phyloP scores from a whole-genome alignment of 164 flowering plant species.

The Stephania yunnanensis region DNA sequence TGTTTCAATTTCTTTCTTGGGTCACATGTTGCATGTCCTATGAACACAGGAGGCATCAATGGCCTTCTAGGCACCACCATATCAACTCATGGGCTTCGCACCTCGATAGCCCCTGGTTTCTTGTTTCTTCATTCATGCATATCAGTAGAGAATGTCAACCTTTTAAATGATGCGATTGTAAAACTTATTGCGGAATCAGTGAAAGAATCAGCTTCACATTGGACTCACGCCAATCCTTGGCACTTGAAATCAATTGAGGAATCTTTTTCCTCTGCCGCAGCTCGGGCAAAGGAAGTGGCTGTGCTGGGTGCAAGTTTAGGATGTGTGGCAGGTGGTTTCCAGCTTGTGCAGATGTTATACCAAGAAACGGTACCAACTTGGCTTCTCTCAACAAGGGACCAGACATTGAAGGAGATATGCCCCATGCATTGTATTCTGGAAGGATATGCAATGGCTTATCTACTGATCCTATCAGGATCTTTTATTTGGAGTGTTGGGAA shows the following conservation, averaged over 20 bases:
- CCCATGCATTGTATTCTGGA: slow-evolving; percentile 42
- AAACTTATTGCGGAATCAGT: slow-evolving; percentile 50
- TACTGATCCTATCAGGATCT: slow-evolving; percentile 49
- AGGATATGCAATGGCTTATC: slow-evolving; percentile 75
- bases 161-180: slow-evolving; percentile 49
- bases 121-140: slow-evolving; percentile 69
- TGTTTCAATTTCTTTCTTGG: slow-evolving; percentile 73
- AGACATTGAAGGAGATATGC: slow-evolving; percentile 24
- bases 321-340: slow-evolving; percentile 60
- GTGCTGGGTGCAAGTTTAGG: slow-evolving; percentile 65
- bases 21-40: slow-evolving; percentile 20
- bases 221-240: slow-evolving; percentile 28
- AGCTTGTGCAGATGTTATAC: slow-evolving; percentile 52
- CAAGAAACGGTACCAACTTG: slow-evolving; percentile 72
- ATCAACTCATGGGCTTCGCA: slow-evolving; percentile 30
- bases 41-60: slow-evolving; percentile 34
- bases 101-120: slow-evolving; percentile 72
- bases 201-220: slow-evolving; percentile 37
- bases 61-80: slow-evolving; percentile 57
- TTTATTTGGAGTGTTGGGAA: slow-evolving; percentile 55
- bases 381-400: slow-evolving; percentile 54
- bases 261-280: slow-evolving; percentile 54
- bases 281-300: slow-evolving; percentile 63
- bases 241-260: slow-evolving; percentile 42
- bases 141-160: slow-evolving; percentile 38